phyloP scores from a whole-genome alignment of 257 asterid genomes.

The Fraxinus americana region DNA sequence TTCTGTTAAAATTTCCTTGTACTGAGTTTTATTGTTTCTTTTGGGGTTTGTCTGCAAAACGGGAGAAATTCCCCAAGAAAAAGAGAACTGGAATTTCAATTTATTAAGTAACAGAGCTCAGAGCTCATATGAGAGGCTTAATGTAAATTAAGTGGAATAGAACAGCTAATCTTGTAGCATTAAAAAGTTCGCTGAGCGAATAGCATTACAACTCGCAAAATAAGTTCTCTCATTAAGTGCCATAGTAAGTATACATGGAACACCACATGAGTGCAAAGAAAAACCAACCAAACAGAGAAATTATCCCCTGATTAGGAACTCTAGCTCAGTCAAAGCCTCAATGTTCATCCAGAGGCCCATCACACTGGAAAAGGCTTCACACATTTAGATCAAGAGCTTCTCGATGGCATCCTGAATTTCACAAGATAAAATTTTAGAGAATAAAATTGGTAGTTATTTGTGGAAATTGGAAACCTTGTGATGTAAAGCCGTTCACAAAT shows the following conservation, averaged over 20 bases:
- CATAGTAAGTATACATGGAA: neutral
- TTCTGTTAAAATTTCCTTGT: too few species aligned
- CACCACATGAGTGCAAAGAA: neutral
- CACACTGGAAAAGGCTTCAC: conserved; percentile 35
- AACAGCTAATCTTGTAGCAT: neutral
- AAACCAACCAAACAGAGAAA: neutral
- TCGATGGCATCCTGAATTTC: conserved; percentile 40
- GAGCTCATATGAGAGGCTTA: too few species aligned
- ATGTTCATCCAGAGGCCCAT: conserved; percentile 33
- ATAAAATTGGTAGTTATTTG: neutral
- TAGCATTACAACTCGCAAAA: neutral
- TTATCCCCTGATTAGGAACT: conserved; percentile 18
- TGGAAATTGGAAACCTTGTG: neutral
- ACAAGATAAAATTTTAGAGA: neutral
- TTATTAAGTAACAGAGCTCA: too few species aligned
- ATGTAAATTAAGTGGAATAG: too few species aligned
- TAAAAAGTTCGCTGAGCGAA: neutral
- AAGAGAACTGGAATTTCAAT: too few species aligned
- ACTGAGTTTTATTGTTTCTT: too few species aligned
- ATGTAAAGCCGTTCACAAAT: neutral
- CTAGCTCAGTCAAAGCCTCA: conserved; percentile 49
- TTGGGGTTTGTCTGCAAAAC: too few species aligned
- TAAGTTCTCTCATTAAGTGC: neutral
- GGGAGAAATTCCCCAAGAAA: too few species aligned
- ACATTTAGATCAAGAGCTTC: conserved; percentile 42